phyloP scores from a whole-genome alignment of 805 yeast species.

The Dipodascopsis uninucleata region DNA sequence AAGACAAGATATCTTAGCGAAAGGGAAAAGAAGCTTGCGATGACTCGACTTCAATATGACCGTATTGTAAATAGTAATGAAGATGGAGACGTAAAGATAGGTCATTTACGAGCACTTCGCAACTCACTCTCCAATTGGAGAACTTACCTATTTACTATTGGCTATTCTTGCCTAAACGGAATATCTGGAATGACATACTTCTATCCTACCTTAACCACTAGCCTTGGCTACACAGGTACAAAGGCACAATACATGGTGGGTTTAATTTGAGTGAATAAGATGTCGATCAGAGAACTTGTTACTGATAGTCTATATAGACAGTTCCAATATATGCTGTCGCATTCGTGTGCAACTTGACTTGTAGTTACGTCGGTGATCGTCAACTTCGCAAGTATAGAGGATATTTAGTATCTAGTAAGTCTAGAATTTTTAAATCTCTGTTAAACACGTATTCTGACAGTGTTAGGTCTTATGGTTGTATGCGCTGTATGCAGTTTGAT shows the following conservation, averaged over 20 bases:
- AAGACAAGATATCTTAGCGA: constrained; percentile 6
- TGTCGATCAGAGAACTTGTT: neutral
- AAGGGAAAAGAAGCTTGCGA: constrained; percentile 12
- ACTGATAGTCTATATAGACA: neutral
- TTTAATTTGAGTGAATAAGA: neutral
- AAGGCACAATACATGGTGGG: constrained; percentile 3
- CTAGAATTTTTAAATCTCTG: no score
- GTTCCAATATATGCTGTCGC: constrained; percentile 13
- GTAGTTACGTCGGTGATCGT: constrained; percentile 13
- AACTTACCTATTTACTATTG: constrained; percentile 13
- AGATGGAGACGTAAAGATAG: neutral
- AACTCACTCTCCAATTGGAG: constrained; percentile 10
- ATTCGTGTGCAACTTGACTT: constrained; percentile 5
- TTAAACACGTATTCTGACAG: neutral
- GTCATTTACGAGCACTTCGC: constrained; percentile 10
- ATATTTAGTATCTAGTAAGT: constrained; percentile 4
- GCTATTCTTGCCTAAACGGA: constrained; percentile 9
- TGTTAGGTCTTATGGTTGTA: constrained; percentile 5
- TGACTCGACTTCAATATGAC: constrained; percentile 18
- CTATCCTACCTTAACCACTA: constrained; percentile 14
- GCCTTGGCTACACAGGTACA: constrained; percentile 11
- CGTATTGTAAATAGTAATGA: constrained; percentile 3
- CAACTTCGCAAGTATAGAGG: constrained; percentile 12
- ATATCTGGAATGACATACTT: constrained; percentile 16
- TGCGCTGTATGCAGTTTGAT: constrained; percentile 10